Evolutionary conservation across 192 early-diverging fungal genomes (phyloP), one percentile per base, ranked within the genome.

Genomic region (Podochytrium sp.): DNA sequence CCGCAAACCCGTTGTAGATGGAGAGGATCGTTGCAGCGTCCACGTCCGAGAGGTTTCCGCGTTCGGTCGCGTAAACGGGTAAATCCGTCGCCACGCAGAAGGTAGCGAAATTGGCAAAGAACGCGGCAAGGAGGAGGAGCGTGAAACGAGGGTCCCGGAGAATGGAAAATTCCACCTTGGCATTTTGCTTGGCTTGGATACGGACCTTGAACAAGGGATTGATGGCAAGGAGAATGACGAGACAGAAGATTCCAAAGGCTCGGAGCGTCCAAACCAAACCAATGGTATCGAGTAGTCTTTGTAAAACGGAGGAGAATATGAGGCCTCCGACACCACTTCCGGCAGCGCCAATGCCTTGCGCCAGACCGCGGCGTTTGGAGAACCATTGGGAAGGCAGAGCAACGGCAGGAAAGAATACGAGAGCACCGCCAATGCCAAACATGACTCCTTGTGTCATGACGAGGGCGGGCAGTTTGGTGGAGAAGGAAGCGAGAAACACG

Each of bases 261-360:
- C 92, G 85, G 37, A 95, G 79, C 1, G 89, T 81, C 89, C 90
- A 92, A 34, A 72, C 58, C 16, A 76, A 75, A 0, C 91, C 94
- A 27, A 91, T 14, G 1, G 41, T 53, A 32, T 86, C 80, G 6
- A 95, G 83, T 51, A 91, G 79, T 2, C 76, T 72, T 55, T 89
- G 89, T 0, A 80, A 83, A 4, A 88, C 79, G 25, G 85, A 84
- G 0, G 90, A 80, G 25, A 92, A 82, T 42, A 79, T 81, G 39
- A 94, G 71, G 0, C 92, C 91, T 57, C 93, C 93, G 14, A 92
- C 41, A 42, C 92, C 91, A 33, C 88, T 83, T 0, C 92, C 93
- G n/a, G 91, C 70, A 49, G 92, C 83, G 23, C 91, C 87, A 30
- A 92, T 56, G 18, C 92, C 93, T 18, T 88, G 80, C 1, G 93